A percentile compares a stretch with the other conserved stretches of the same genome.
These are phyloP conservation scores for Simmondsia chinensis DNA, from an alignment of 148 eudicot genomes.

Conservation along the genomic window DNA sequence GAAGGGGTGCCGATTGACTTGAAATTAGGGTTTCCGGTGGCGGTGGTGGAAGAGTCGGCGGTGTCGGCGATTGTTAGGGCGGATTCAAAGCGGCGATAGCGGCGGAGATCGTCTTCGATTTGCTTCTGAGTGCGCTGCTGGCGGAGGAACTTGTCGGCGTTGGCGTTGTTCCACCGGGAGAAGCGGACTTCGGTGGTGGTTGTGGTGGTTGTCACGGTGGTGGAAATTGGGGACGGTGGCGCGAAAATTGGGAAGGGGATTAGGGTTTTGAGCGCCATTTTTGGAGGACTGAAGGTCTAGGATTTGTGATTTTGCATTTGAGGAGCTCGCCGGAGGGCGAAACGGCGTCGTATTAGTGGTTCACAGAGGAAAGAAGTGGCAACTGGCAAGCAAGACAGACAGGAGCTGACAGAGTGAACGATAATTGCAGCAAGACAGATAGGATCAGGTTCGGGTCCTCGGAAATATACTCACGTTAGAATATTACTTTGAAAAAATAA, in stretches of 20 bases:
- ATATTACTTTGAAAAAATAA: too few species aligned
- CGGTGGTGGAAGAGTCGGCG: conserved; percentile 17
- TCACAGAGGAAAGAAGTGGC: too few species aligned
- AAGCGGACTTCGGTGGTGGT: conserved; percentile 56
- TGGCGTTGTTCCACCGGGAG: conserved; percentile 89
- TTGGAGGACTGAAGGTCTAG: too few species aligned
- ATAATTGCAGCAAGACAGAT: too few species aligned
- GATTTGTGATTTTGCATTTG: too few species aligned
- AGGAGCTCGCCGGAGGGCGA: too few species aligned
- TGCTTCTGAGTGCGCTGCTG: conserved; percentile 39
- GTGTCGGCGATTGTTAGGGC: conserved; percentile 35
- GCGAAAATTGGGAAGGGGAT: conserved; percentile 43
- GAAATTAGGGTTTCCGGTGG: conserved; percentile 8
- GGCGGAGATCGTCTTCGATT: conserved; percentile 67
- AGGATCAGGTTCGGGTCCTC: too few species aligned
- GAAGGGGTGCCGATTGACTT: conserved; percentile 71
- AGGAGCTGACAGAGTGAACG: too few species aligned
- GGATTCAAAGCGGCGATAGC: conserved; percentile 55
- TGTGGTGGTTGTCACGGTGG: conserved; percentile 20
- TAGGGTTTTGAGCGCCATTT: conserved; percentile 40
- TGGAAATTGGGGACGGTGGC: conserved; percentile 28
- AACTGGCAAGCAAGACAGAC: too few species aligned
- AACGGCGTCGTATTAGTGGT: too few species aligned
- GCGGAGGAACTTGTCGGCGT: conserved; percentile 54
- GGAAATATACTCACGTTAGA: too few species aligned